Evolutionary conservation across 1,284 basidiomycete species (phyloP), one percentile per base, ranked within the genome.

Genomic region (Peniophora sp.): DNA sequence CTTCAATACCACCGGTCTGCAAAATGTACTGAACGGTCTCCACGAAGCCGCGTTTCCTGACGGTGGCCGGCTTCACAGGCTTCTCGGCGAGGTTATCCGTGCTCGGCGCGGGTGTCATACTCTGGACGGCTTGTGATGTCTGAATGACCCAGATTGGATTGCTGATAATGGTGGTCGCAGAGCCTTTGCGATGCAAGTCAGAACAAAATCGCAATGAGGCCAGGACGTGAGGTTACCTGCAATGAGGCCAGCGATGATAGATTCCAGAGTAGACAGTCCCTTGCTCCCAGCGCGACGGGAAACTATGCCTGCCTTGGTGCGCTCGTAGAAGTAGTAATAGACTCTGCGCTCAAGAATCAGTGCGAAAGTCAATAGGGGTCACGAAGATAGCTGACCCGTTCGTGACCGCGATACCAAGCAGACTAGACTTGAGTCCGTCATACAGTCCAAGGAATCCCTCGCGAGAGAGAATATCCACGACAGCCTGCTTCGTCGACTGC

Each of bases 131-230:
- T 65, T 98, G 96, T 35, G 90, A 89, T 3, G 95, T 96, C 64
- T 95, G 90, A n/a, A 94, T 74, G 45, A 93, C 90, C 92, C 93
- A 97, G 58, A 99, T 89, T 1, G 96, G 96, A 69, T 98, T 99
- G 66, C 86, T 91, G 55, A 92, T 77, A 53, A 97, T 70, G 0
- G 93, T 90, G 1, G 96, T 98, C 3, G 90, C 89, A 19, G 90
- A 90, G 39, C 95, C 94, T 88, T 62, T 27, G 49, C 25, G 16
- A 49, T 48, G 35, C n/a, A 5, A 24, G 12, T 20, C 5, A 17
- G 38, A 6, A 41, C 19, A 20, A 41, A n/a, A 6, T 8, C 38
- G 16, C 23, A 25, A 19, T 39, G 22, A 36, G 14, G 44, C 38
- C 19, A 32, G 39, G 19, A 49, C 20, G 49, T 27, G 39, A 36